Evolutionary conservation across 495 filamentous ascomycete genomes (phyloP).

Genomic region (Xylaria acuta): DNA sequence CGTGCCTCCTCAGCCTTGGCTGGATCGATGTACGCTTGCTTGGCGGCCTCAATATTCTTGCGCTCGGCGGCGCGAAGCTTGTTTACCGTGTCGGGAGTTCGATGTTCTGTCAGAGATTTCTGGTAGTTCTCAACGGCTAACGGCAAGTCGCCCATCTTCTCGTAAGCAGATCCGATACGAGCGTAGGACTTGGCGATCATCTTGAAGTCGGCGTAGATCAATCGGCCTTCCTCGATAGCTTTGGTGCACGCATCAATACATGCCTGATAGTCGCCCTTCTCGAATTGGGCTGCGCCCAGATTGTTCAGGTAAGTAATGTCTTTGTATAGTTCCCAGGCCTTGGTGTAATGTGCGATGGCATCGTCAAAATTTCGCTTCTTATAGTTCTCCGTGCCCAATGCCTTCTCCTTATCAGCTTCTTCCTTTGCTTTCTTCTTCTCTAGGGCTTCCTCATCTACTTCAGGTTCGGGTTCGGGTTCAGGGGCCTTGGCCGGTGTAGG

Average conservation of each 20-base stretch:
- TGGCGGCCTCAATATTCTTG: constrained; percentile 76
- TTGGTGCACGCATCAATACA: constrained; percentile 85
- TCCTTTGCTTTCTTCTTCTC: constrained; percentile 89
- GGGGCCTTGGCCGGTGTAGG: constrained; percentile 60
- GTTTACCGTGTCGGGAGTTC: constrained; percentile 88
- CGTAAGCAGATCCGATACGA: constrained; percentile 87
- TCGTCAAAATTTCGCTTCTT: constrained; percentile 97
- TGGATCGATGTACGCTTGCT: constrained; percentile 84
- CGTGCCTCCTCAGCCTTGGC: constrained; percentile 94
- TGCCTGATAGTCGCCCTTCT: constrained; percentile 90
- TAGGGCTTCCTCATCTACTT: constrained; percentile 79
- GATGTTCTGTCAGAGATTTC: constrained; percentile 93
- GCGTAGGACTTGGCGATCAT: constrained; percentile 95
- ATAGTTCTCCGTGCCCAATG: constrained; percentile 90
- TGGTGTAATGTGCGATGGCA: constrained; percentile 93
- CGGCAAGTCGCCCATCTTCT: constrained; percentile 81
- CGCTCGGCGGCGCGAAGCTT: constrained; percentile 96
- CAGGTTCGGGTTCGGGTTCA: constrained; percentile 64
- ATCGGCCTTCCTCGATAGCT: constrained; percentile 87
- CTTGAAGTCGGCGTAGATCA: constrained; percentile 93
- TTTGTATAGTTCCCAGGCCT: constrained; percentile 93
- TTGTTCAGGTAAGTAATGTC: constrained; percentile 99
- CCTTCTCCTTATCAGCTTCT: constrained; percentile 93
- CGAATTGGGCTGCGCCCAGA: constrained; percentile 89
- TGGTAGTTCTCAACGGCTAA: constrained; percentile 91